Evolutionary conservation across 768 basidiomycete species (phyloP).

Genomic region (Lactifluus pinguis): DNA sequence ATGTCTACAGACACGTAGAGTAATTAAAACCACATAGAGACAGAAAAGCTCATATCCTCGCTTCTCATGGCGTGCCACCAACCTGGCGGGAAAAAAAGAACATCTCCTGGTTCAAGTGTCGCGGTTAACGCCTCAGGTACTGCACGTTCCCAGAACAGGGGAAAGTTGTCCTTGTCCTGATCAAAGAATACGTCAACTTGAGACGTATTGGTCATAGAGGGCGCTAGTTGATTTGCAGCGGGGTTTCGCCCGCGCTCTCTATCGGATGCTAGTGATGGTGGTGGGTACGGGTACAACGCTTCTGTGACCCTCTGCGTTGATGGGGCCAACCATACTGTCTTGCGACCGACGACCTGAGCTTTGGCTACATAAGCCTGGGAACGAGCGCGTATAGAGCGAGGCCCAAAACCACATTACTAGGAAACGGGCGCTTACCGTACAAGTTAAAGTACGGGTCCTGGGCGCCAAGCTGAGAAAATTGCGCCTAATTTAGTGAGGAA

Average conservation of each 20-base stretch:
- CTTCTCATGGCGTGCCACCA: slow-evolving; percentile 95
- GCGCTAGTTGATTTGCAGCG: slow-evolving; percentile 31
- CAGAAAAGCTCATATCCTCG: slow-evolving; percentile 73
- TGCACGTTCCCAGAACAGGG: slow-evolving; percentile 48
- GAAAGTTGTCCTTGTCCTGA: slow-evolving; percentile 29
- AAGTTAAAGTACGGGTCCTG: slow-evolving; percentile 93
- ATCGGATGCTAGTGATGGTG: slow-evolving; percentile 10
- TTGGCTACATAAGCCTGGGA: background rate
- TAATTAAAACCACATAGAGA: slow-evolving; percentile 83
- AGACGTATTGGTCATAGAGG: slow-evolving; percentile 74
- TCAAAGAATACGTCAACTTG: slow-evolving; percentile 65
- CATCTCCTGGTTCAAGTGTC: slow-evolving; percentile 71
- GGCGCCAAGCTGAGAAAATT: slow-evolving; percentile 5
- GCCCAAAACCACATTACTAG: background rate
- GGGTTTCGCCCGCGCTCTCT: slow-evolving; percentile 28
- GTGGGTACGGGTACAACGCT: slow-evolving; percentile 51
- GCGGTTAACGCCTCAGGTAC: slow-evolving; percentile 50
- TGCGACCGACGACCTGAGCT: slow-evolving; percentile 86
- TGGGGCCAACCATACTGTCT: slow-evolving; percentile 85
- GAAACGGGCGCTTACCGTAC: slow-evolving; percentile 48
- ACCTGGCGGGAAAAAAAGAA: slow-evolving; percentile 82
- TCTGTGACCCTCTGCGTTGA: slow-evolving; percentile 40
- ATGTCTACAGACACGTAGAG: too few relatives aligned
- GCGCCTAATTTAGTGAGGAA: background rate
- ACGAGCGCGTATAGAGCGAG: background rate